These are phyloP conservation scores for Hura crepitans DNA, from an alignment of 441 rosid species.

Conservation along the genomic window DNA sequence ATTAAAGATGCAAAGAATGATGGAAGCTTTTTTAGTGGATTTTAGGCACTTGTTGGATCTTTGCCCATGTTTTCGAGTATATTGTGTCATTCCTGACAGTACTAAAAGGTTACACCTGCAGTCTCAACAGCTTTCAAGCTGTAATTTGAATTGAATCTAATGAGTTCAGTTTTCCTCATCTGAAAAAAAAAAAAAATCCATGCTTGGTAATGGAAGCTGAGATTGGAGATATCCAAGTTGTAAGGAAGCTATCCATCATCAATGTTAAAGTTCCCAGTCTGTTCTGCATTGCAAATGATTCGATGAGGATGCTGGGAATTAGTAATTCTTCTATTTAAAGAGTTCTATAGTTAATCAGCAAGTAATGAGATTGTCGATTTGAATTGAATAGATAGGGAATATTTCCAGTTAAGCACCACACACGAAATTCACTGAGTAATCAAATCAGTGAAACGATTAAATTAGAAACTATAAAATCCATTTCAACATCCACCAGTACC, in stretches of 20 bases:
- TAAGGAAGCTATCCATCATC: neutral
- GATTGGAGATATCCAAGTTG: neutral
- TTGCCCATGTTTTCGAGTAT: neutral
- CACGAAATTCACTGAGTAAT: neutral
- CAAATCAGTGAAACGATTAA: neutral
- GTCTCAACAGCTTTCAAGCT: neutral
- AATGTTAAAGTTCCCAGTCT: neutral
- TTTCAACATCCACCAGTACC: neutral
- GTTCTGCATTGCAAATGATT: conserved; percentile 7
- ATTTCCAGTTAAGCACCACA: neutral
- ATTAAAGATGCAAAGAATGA: conserved; percentile 4
- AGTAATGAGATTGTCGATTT: neutral
- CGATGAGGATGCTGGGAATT: neutral
- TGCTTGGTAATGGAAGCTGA: too few species aligned
- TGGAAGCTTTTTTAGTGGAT: neutral
- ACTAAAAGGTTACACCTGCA: neutral
- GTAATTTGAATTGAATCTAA: neutral
- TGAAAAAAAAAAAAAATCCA: too few species aligned
- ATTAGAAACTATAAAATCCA: neutral
- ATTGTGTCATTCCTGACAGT: conserved; percentile 9
- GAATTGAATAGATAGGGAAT: neutral
- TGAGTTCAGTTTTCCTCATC: too few species aligned
- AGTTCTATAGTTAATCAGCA: neutral
- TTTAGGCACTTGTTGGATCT: conserved; percentile 2
- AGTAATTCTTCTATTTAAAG: neutral